phyloP scores from a whole-genome alignment of 768 basidiomycete species.

The Rhodosporidiobolus sp. region DNA sequence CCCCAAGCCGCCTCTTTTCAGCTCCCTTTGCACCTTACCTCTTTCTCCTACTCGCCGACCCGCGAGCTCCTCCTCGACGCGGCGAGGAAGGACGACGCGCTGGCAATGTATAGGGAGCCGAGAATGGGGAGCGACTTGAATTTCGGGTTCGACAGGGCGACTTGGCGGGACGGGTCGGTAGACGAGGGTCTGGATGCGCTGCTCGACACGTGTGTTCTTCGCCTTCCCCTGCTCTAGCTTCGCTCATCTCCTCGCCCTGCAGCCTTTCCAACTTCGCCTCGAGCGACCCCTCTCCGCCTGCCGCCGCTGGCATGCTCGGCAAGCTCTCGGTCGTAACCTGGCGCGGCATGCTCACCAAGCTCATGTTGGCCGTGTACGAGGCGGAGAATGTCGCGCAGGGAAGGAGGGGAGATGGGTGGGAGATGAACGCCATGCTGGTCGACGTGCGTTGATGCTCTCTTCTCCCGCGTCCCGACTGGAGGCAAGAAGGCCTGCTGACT shows the following conservation, averaged over 20 bases:
- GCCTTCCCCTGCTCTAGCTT: background rate
- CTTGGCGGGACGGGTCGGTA: conserved; percentile 65
- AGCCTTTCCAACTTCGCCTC: conserved; percentile 20
- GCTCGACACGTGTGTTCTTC: conserved; percentile 31
- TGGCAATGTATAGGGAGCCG: conserved; percentile 37
- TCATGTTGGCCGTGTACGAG: conserved; percentile 79
- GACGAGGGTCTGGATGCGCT: conserved; percentile 58
- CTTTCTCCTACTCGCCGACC: conserved; percentile 43
- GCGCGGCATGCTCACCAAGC: conserved; percentile 85
- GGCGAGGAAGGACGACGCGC: conserved; percentile 22
- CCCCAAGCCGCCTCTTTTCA: conserved; percentile 18
- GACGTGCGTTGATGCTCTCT: conserved; percentile 67
- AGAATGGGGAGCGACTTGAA: conserved; percentile 53
- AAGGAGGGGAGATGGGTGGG: conserved; percentile 62
- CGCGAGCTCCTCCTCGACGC: conserved; percentile 38
- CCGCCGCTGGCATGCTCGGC: conserved; percentile 38
- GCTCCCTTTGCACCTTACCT: conserved; percentile 36
- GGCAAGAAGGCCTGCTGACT: background rate
- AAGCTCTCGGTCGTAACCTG: conserved; percentile 55
- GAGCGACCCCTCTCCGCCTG: background rate
- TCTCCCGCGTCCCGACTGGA: conserved; percentile 47
- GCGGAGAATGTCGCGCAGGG: conserved; percentile 47
- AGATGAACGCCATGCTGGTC: conserved; percentile 75
- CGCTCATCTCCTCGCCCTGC: background rate
- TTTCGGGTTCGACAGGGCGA: conserved; percentile 72